Conservation (phyloP, 2,329 filamentous ascomycete species). For the Nemania sp. region DNA sequence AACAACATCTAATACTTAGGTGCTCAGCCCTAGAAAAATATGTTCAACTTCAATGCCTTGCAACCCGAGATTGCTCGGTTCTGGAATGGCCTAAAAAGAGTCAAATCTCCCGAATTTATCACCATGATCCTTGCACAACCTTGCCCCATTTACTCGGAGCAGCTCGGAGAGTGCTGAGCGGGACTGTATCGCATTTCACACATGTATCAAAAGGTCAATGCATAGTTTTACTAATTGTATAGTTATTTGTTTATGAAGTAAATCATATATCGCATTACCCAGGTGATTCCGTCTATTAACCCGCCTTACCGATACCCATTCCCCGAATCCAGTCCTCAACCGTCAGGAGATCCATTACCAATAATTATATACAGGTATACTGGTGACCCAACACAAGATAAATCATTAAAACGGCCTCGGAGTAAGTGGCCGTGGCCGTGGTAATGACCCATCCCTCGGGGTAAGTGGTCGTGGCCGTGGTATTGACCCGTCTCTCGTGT, state of each 20-base stretch:
- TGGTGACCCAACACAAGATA: not conserved
- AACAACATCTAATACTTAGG: no score
- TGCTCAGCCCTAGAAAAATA: no score
- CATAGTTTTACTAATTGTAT: no score
- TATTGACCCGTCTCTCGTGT: constrained; percentile 22
- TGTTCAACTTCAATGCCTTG: no score
- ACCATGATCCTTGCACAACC: no score
- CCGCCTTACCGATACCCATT: not conserved
- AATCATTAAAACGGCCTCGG: constrained; percentile 21
- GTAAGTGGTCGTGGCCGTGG: constrained; percentile 16
- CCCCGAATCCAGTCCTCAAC: not conserved
- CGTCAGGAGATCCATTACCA: not conserved
- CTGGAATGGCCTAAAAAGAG: no score
- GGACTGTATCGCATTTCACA: no score
- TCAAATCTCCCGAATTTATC: no score
- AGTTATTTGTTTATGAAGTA: not conserved
- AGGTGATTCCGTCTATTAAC: not conserved
- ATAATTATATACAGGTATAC: constrained; percentile 1
- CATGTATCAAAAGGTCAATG: no score
- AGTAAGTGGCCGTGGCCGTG: constrained; percentile 18
- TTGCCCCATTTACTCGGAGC: no score
- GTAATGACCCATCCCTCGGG: constrained; percentile 20
- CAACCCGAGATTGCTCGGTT: no score
- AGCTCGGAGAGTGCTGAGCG: no score
- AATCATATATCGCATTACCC: not conserved